Conservation (phyloP, 108 stramenopile species). For the Pelagomonas calceolata region DNA sequence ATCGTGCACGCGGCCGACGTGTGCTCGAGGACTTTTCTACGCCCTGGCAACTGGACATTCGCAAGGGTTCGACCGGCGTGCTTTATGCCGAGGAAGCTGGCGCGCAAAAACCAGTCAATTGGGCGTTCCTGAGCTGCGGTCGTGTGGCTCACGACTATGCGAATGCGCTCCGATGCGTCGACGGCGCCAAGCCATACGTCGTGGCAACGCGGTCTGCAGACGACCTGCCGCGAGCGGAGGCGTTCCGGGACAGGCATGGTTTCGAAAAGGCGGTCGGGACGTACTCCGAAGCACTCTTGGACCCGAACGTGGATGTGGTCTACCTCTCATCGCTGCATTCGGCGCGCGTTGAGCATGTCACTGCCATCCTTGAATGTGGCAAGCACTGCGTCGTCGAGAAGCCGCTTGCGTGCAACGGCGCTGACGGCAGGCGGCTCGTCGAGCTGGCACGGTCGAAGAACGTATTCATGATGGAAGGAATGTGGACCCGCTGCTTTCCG, state of each 20-base stretch:
- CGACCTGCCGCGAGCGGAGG: not conserved
- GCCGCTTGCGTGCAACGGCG: conserved; percentile 25
- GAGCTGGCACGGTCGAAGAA: conserved; percentile 10
- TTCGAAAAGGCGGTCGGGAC: not conserved
- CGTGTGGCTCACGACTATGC: not conserved
- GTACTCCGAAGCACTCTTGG: conserved; percentile 23
- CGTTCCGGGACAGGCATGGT: not conserved
- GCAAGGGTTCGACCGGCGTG: no score
- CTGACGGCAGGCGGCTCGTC: conserved; percentile 9
- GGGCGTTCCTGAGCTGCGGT: not conserved
- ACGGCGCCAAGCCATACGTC: not conserved
- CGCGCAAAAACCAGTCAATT: not conserved
- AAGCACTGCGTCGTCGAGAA: conserved; percentile 40
- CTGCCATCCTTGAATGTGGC: conserved; percentile 20
- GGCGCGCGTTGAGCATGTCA: conserved; percentile 21
- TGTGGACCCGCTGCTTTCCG: conserved; percentile 36
- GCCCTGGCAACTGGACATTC: no score
- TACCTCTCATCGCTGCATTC: conserved; percentile 27
- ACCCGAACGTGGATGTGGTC: conserved; percentile 29
- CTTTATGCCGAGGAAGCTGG: no score
- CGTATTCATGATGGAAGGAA: conserved; percentile 27
- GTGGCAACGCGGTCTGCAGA: not conserved
- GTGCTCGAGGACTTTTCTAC: no score
- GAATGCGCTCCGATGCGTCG: not conserved
- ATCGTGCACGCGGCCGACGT: no score